These are phyloP conservation scores for Starmera quercuum DNA, from an alignment of 805 yeast genomes.

Conservation along the genomic window DNA sequence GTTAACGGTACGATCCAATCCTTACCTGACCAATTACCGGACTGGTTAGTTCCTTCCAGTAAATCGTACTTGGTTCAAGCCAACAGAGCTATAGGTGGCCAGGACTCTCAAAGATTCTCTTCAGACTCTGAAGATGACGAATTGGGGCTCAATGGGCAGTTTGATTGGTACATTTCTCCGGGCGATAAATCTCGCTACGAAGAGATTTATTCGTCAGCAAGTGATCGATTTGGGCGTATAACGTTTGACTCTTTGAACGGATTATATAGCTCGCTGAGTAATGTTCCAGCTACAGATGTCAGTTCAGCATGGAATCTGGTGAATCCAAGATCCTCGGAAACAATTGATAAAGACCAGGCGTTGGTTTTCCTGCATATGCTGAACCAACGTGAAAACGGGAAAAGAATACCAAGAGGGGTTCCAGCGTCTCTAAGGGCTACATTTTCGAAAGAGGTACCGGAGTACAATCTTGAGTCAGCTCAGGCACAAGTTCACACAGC, in stretches of 20 bases:
- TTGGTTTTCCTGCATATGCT: constrained; percentile 83
- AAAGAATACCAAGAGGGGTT: constrained; percentile 86
- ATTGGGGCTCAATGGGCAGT: constrained; percentile 25
- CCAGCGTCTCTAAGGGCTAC: constrained; percentile 90
- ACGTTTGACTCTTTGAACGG: constrained; percentile 63
- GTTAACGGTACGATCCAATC: constrained; percentile 62
- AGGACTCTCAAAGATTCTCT: constrained; percentile 22
- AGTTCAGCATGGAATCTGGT: constrained; percentile 92
- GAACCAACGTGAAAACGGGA: constrained; percentile 81
- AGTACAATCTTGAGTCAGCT: constrained; percentile 52
- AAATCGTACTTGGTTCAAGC: constrained; percentile 84
- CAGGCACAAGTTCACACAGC: constrained; percentile 35
- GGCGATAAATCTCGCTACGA: constrained; percentile 75
- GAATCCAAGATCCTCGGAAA: constrained; percentile 79
- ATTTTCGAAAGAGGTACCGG: constrained; percentile 77
- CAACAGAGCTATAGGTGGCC: constrained; percentile 43
- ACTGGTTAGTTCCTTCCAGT: constrained; percentile 88
- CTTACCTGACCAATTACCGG: constrained; percentile 73
- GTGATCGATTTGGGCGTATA: constrained; percentile 76
- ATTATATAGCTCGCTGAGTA: constrained; percentile 58
- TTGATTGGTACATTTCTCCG: constrained; percentile 97
- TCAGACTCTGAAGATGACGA: constrained; percentile 56
- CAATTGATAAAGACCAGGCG: constrained; percentile 91
- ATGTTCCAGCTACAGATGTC: constrained; percentile 78
- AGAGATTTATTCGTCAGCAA: constrained; percentile 61